These are phyloP conservation scores for Solanum peruvianum DNA, from an alignment of 257 asterid genomes.

Conservation along the genomic window DNA sequence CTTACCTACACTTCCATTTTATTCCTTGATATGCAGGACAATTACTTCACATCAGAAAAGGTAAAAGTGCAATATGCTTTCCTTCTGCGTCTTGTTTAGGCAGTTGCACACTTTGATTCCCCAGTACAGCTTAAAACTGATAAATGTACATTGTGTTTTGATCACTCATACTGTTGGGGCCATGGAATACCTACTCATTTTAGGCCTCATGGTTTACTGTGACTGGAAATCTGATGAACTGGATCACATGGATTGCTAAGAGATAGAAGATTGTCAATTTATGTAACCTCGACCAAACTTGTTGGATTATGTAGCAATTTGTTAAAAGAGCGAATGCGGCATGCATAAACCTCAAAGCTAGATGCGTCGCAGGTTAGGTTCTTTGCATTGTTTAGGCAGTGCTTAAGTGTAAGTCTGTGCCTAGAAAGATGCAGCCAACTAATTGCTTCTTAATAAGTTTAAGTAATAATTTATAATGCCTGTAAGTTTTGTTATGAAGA, in stretches of 20 bases:
- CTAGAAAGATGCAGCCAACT: background rate
- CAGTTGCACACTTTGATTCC: background rate
- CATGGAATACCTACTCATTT: background rate
- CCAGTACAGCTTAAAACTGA: background rate
- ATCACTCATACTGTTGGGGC: background rate
- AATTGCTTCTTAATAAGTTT: background rate
- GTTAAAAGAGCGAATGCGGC: background rate
- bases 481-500: background rate
- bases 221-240: background rate
- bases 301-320: background rate
- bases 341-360: background rate
- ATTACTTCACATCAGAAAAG: background rate
- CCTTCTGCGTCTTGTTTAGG: background rate
- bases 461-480: background rate
- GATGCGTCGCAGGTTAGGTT: background rate
- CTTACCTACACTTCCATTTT: background rate
- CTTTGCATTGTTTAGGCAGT: background rate
- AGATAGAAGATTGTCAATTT: background rate
- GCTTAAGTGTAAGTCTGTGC: background rate
- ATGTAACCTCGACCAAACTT: background rate
- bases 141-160: background rate
- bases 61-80: background rate
- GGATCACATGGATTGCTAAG: background rate
- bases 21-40: slow-evolving; percentile 4
- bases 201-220: background rate